phyloP scores from a whole-genome alignment of 768 basidiomycete genomes.

The Cyclocybe aegerita region DNA sequence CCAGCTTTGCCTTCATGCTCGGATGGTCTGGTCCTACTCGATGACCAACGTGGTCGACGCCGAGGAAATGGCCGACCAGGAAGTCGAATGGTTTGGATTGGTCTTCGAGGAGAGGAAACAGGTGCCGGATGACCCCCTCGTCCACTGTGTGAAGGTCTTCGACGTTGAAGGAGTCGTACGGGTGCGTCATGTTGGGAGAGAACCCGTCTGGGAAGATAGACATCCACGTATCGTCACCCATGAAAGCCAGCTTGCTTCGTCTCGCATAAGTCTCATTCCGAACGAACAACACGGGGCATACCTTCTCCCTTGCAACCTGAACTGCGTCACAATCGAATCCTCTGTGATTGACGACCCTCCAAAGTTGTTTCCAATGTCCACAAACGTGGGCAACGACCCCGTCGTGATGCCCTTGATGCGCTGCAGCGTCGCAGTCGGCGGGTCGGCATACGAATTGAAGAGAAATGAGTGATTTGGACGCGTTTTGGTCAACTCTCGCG shows the following conservation, averaged over 20 bases:
- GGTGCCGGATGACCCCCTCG: slow-evolving; percentile 79
- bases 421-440: slow-evolving; percentile 93
- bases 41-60: slow-evolving; percentile 96
- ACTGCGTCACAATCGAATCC: slow-evolving; percentile 83
- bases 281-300: slow-evolving; percentile 22
- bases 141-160: slow-evolving; percentile 98
- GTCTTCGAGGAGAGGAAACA: slow-evolving; percentile 75
- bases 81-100: slow-evolving; percentile 71
- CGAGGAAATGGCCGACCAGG: slow-evolving; percentile 89
- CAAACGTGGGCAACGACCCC: slow-evolving; percentile 92
- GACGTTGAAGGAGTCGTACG: slow-evolving; percentile 97
- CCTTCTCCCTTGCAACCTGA: slow-evolving; percentile 60
- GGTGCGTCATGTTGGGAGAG: slow-evolving; percentile 67
- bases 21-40: slow-evolving; percentile 88
- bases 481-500: slow-evolving; percentile 61
- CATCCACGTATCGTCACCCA: slow-evolving; percentile 98
- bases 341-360: slow-evolving; percentile 84
- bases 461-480: slow-evolving; percentile 78
- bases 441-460: slow-evolving; percentile 89
- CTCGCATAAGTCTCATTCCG: slow-evolving; percentile 1
- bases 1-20: slow-evolving; percentile 81
- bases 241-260: slow-evolving; percentile 69
- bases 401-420: slow-evolving; percentile 95
- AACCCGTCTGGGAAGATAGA: slow-evolving; percentile 82
- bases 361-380: slow-evolving; percentile 93